Evolutionary conservation across 768 basidiomycete species (phyloP), one percentile per base, ranked within the genome.

Genomic region (Leccinum boreale): DNA sequence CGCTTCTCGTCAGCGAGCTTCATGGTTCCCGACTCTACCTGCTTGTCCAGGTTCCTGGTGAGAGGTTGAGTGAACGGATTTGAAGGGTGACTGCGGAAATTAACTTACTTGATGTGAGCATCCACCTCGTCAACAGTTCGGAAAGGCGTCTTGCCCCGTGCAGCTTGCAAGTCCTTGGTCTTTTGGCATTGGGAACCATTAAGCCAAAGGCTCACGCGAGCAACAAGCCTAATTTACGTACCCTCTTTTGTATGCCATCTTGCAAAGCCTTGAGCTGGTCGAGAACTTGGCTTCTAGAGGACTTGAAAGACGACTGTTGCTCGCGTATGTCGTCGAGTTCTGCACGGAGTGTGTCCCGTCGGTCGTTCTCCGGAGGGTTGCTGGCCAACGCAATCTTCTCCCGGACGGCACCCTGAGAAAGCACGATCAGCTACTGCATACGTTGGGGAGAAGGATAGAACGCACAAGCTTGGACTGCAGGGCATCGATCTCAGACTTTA

Each of bases 1-100:
- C 93, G 87, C 76, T 97, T 98, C 75, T 99, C 97, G 56, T 97
- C 95, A 26, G 87, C 94, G 58, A 98, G 81, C 70, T 92, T 97
- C 81, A 99, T 81, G 58, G 66, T 84, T 24, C 96, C 96, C 5
- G 92, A 92, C 69, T 98, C 96, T 53, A 99, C 87, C 70, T 94
- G 90, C 68, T 84, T 88, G 51, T 98, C 92, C 58, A 97, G 78
- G 59, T 86, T 79, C 65, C 93, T 95, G 66, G 49, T 31, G 56
- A 60, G 59, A 45, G 17, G 23, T 21, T 62, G 3, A 57, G 62
- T 55, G 47, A 35, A 11, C 4, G 9, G 42, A 44, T 49, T 57
- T 26, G 21, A 48, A 56, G 28, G 35, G 33, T 3, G 36, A 31
- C 58, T 42, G 12, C 45, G 46, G 46, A 26, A 58, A 59, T 3